Conservation (phyloP, 2,329 filamentous ascomycete species). For the Anthostomella pinea region DNA sequence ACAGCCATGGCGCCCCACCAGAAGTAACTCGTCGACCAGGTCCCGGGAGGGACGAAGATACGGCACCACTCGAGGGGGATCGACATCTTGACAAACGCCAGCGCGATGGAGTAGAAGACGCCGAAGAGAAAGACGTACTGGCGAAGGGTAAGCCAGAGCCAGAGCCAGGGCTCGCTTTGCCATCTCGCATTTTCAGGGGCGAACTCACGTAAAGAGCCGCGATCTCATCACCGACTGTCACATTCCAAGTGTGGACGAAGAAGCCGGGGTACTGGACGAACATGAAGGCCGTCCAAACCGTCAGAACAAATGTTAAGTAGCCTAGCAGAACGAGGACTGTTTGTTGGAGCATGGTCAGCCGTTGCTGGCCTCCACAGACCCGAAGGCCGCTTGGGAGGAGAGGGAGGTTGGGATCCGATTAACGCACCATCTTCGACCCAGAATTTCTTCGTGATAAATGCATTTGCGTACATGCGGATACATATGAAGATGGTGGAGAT, state of each 20-base stretch:
- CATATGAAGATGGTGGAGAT: not conserved
- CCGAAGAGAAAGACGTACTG: slow-evolving; percentile 10
- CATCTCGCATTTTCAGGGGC: too few relatives aligned
- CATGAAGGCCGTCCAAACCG: too few relatives aligned
- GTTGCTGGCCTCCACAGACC: too few relatives aligned
- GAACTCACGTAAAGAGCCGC: slow-evolving; percentile 15
- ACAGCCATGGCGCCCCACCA: slow-evolving; percentile 18
- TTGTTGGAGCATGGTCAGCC: too few relatives aligned
- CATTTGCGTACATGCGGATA: not conserved
- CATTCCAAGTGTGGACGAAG: slow-evolving; percentile 24
- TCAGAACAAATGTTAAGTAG: too few relatives aligned
- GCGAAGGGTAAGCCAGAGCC: not conserved
- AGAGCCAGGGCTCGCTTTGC: too few relatives aligned
- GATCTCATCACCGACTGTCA: slow-evolving; percentile 11
- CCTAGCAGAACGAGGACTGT: too few relatives aligned
- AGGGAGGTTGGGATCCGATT: too few relatives aligned
- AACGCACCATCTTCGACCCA: slow-evolving; percentile 38
- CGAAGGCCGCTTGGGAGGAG: too few relatives aligned
- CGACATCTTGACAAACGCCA: slow-evolving; percentile 10
- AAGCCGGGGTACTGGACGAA: too few relatives aligned
- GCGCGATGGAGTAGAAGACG: slow-evolving; percentile 6
- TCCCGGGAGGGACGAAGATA: slow-evolving; percentile 10
- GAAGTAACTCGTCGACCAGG: slow-evolving; percentile 14
- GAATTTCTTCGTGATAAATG: slow-evolving; percentile 12
- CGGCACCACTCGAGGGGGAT: slow-evolving; percentile 15